phyloP scores from a whole-genome alignment of 768 basidiomycete genomes.

The Tephrocybe sp. region DNA sequence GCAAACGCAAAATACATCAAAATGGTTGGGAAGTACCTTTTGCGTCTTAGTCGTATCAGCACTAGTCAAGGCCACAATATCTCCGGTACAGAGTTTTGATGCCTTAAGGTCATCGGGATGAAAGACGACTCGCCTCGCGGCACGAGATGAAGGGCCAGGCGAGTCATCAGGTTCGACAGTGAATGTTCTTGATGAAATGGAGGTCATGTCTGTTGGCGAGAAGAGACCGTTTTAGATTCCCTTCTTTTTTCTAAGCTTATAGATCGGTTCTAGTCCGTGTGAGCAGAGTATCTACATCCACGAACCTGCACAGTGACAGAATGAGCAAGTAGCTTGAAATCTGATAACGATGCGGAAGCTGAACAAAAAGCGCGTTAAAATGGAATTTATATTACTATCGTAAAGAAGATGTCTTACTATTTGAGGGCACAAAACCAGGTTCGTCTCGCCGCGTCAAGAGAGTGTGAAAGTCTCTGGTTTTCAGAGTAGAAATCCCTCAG shows the following conservation, averaged over 20 bases:
- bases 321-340: too few species aligned
- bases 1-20: slow-evolving; percentile 9
- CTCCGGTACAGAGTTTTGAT: slow-evolving; percentile 64
- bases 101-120: slow-evolving; percentile 60
- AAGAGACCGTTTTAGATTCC: too few species aligned
- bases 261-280: background rate
- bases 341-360: too few species aligned
- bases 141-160: slow-evolving; percentile 42
- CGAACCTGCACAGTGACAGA: too few species aligned
- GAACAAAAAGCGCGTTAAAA: too few species aligned
- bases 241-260: background rate
- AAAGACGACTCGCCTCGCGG: slow-evolving; percentile 60
- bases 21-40: slow-evolving; percentile 22
- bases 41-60: slow-evolving; percentile 27
- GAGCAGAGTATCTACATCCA: too few species aligned
- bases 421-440: too few species aligned
- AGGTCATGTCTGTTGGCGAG: slow-evolving; percentile 13
- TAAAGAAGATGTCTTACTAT: too few species aligned
- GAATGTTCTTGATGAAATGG: slow-evolving; percentile 36
- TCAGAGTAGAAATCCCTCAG: too few species aligned
- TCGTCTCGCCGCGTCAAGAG: too few species aligned
- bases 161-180: slow-evolving; percentile 34
- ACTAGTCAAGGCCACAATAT: slow-evolving; percentile 56
- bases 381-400: too few species aligned
- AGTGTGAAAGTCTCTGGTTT: too few species aligned